Evolutionary conservation across 768 basidiomycete genomes (phyloP).

Genomic region (Russula lepida): DNA sequence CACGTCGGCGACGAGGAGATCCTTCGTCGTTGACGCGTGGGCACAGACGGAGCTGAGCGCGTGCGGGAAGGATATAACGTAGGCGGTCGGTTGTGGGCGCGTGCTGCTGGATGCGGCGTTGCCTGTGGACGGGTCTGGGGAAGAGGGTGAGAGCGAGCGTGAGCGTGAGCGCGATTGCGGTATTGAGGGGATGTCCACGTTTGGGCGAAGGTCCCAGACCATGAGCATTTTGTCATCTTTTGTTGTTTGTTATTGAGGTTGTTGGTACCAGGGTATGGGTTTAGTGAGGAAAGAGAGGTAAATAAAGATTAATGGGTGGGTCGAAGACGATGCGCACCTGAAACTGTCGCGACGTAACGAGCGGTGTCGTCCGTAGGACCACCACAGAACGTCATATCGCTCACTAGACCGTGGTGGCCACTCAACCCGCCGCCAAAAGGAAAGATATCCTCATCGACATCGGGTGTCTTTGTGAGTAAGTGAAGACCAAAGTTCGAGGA

Average conservation of each 20-base stretch:
- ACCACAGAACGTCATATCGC: constrained; percentile 74
- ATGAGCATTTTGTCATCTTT: constrained; percentile 77
- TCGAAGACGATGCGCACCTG: constrained; percentile 38
- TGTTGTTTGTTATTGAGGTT: background rate
- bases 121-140: constrained; percentile 23
- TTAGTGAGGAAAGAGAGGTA: constrained; percentile 9
- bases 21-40: constrained; percentile 67
- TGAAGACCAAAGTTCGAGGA: constrained; percentile 63
- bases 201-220: constrained; percentile 78
- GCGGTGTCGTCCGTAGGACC: constrained; percentile 58
- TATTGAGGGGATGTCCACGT: constrained; percentile 37
- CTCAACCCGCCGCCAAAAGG: constrained; percentile 73
- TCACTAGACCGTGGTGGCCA: constrained; percentile 72
- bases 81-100: constrained; percentile 66
- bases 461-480: constrained; percentile 50
- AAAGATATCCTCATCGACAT: constrained; percentile 45
- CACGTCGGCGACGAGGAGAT: constrained; percentile 69
- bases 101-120: constrained; percentile 24
- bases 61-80: constrained; percentile 64
- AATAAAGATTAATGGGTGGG: too few relatives aligned
- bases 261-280: background rate
- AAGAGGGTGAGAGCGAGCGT: constrained; percentile 10
- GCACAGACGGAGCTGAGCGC: constrained; percentile 61
- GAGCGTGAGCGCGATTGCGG: constrained; percentile 31
- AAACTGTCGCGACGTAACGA: constrained; percentile 74